Base-by-base conservation (phyloP, 2,329 filamentous ascomycete genomes). In the Penicillium sp. region DNA sequence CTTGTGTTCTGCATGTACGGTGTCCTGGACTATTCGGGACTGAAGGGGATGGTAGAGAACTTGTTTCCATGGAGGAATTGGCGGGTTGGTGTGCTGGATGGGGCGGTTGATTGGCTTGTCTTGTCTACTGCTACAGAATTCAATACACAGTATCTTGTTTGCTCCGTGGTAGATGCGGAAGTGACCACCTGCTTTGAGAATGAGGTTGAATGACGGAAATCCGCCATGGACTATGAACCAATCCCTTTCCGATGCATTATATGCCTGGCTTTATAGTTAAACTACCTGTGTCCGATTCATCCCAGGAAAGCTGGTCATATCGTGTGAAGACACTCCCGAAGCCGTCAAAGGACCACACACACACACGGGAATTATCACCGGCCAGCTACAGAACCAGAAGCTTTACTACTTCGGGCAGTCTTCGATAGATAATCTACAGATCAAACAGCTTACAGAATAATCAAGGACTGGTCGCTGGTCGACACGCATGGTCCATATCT, bases 1-100 rank as follows among this genome's bases (percentile, higher is more conserved):
- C 92, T 1, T 95, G 88, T 67, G 71, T 92, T 34, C 68, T 97
- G 47, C 84, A 78, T 5, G 84, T 89, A 65, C 75, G 77, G 39
- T 91, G 88, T 74, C 66, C 65, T 0, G 67, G 55, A 3, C 67
- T 83, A 25, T 78, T 93, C 57, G 78, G 76, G 4, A 61, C 62
- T 1, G 80, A 80, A 59, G 76, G 86, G 13, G 76, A 79, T 49
- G 77, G 80, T 58, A 43, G 14, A 19, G 76, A 73, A 60, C 62
- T 64, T 34, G 77, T 86, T 13, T 73, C 76, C 19, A 76, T 73
- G 52, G 83, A 86, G 56, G 88, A 92, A 68, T 76, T 88, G 67
- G 89, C 84, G 12, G 90, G 87, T 12, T 81, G 89, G 73, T 80
- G 75, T 63, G 76, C 73, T 48, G 77, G 72, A 11, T 75, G 71